Conservation (phyloP, 495 filamentous ascomycete species). For the Penicillium simplicissimum region DNA sequence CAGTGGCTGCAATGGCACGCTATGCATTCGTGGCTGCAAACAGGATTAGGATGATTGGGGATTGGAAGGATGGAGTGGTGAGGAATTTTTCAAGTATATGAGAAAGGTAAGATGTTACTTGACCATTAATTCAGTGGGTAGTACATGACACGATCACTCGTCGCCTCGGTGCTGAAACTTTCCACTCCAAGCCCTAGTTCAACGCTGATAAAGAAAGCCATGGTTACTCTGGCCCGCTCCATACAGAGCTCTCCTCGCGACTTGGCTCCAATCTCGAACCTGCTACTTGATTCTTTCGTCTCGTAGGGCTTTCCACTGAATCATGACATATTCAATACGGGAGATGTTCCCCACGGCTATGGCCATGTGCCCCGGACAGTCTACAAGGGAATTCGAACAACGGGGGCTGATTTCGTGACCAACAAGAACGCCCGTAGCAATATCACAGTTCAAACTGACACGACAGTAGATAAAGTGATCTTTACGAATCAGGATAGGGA, state of each 20-base stretch:
- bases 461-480: constrained; percentile 39
- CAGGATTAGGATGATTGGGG: constrained; percentile 65
- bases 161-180: constrained; percentile 45
- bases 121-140: too few relatives aligned
- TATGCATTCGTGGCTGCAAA: constrained; percentile 60
- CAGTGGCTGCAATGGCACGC: constrained; percentile 61
- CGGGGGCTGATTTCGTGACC: constrained; percentile 48
- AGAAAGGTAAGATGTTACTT: constrained; percentile 48
- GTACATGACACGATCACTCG: neutral
- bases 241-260: constrained; percentile 52
- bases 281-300: constrained; percentile 48
- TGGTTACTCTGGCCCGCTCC: constrained; percentile 46
- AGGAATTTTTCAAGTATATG: constrained; percentile 55
- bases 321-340: constrained; percentile 53
- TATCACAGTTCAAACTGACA: constrained; percentile 39
- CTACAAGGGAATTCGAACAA: constrained; percentile 50
- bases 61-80: constrained; percentile 53
- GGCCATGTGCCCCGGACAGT: constrained; percentile 54
- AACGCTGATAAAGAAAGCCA: constrained; percentile 38
- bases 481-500: constrained; percentile 21
- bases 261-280: constrained; percentile 50
- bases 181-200: constrained; percentile 48
- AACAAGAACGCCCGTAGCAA: constrained; percentile 38
- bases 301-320: constrained; percentile 46
- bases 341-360: constrained; percentile 50